A percentile compares a stretch with the other conserved stretches of the same genome.
Conservation (phyloP, 345 rosid genomes). For the Hirschfeldia incana region DNA sequence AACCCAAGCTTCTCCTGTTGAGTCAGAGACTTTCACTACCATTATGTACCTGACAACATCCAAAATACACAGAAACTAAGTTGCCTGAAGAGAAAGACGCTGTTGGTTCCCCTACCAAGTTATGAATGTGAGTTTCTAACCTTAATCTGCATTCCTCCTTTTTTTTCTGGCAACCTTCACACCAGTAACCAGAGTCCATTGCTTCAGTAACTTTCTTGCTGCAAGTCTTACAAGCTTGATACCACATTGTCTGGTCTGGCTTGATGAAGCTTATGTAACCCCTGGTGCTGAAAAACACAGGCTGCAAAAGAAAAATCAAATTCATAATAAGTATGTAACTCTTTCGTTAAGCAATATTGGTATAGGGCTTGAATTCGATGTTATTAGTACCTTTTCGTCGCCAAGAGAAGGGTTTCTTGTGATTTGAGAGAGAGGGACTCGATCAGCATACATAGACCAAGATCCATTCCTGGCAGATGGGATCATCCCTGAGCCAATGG, state of each 20-base stretch:
- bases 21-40: conserved; percentile 69
- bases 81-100: background rate
- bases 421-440: conserved; percentile 62
- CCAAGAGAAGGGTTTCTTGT: conserved; percentile 68
- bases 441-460: conserved; percentile 71
- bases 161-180: conserved; percentile 94
- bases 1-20: conserved; percentile 78
- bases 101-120: background rate
- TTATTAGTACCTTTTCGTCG: conserved; percentile 63
- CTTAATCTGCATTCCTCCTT: conserved; percentile 76
- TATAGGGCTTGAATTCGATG: background rate
- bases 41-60: conserved; percentile 60
- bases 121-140: conserved; percentile 38
- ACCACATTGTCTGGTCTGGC: conserved; percentile 95
- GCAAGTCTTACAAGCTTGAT: conserved; percentile 91
- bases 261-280: conserved; percentile 74
- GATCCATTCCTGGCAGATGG: conserved; percentile 57
- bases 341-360: background rate
- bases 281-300: conserved; percentile 63
- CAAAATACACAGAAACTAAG: conserved; percentile 18
- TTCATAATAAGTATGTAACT: background rate
- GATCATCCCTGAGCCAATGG: conserved; percentile 63
- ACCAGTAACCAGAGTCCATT: conserved; percentile 88
- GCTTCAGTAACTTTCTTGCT: conserved; percentile 92
- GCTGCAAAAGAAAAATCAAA: conserved; percentile 51